phyloP scores from a whole-genome alignment of 306 rosid genomes.

The Prunus campanulata region DNA sequence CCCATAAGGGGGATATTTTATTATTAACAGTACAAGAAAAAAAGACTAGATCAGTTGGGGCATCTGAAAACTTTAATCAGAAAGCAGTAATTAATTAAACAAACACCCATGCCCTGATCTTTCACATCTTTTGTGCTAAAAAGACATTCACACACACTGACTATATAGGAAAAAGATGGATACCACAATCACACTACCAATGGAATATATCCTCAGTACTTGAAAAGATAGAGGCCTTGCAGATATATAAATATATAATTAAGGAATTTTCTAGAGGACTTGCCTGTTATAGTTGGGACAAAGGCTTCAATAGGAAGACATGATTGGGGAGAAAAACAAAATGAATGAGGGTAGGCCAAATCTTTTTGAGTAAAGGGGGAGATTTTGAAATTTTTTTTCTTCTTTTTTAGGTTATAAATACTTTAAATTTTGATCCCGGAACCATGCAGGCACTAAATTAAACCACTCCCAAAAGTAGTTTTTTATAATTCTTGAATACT shows the following conservation, averaged over 20 bases:
- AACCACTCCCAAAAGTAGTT: no score
- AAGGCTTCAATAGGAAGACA: no score
- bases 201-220: slow-evolving; percentile 8
- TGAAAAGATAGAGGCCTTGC: slow-evolving; percentile 5
- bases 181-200: not conserved
- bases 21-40: not conserved
- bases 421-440: no score
- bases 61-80: not conserved
- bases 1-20: slow-evolving; percentile 3
- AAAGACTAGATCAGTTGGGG: not conserved
- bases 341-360: no score
- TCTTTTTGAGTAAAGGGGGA: no score
- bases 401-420: no score
- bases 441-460: no score
- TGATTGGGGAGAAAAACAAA: no score
- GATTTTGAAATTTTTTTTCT: no score
- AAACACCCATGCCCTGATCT: not conserved
- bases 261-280: no score
- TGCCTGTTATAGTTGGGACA: no score
- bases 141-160: not conserved
- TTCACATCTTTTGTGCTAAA: not conserved
- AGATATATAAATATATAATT: not conserved
- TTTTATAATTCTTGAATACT: no score
- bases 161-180: not conserved
- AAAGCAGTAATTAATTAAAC: not conserved